Evolutionary conservation across 345 rosid species (phyloP).

Genomic region (Citrus mangshanensis): DNA sequence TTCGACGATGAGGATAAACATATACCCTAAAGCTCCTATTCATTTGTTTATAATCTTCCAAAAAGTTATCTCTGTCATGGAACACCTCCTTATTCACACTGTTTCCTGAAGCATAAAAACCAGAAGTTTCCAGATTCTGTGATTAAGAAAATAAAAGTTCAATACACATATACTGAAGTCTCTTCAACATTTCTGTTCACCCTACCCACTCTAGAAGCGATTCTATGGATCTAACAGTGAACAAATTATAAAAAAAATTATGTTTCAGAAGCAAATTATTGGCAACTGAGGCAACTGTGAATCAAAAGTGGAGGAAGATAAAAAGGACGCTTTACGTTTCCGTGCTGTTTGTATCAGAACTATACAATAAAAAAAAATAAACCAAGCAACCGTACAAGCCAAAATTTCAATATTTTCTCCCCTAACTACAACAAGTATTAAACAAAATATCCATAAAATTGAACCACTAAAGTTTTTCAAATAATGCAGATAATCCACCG

Average conservation of each 20-base stretch:
- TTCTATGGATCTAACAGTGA: neutral
- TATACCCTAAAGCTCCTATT: constrained; percentile 55
- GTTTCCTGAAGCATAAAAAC: constrained; percentile 44
- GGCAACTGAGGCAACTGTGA: neutral
- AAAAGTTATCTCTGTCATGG: constrained; percentile 47
- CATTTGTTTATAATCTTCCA: constrained; percentile 49
- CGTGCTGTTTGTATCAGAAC: neutral
- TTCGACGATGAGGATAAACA: constrained; percentile 49
- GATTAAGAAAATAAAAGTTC: constrained; percentile 4
- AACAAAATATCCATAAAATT: neutral
- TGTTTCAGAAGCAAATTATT: neutral
- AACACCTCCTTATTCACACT: constrained; percentile 31
- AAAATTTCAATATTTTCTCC: neutral
- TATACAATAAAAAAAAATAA: no score
- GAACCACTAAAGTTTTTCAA: neutral
- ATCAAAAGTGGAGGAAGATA: neutral
- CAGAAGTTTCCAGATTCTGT: constrained; percentile 24
- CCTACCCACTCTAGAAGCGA: neutral
- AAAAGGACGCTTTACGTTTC: neutral
- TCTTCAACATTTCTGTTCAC: neutral
- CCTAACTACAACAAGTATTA: neutral
- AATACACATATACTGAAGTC: neutral
- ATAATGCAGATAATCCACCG: neutral
- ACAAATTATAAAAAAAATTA: neutral
- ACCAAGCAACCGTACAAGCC: neutral